Evolutionary conservation across 257 asterid genomes (phyloP).

Genomic region (Solanum etuberosum): DNA sequence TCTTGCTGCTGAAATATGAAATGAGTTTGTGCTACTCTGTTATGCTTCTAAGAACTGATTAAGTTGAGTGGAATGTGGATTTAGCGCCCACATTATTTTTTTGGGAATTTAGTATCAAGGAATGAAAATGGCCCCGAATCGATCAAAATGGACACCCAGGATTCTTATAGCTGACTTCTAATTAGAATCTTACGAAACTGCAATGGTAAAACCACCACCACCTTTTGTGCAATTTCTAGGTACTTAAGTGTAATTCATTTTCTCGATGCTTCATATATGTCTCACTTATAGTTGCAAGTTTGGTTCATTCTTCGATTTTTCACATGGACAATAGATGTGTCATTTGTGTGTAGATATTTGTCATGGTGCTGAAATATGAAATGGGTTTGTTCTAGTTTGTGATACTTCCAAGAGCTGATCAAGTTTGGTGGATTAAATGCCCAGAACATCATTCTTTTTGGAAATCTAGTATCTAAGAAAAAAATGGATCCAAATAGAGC

Average conservation of each 20-base stretch:
- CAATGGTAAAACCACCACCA: neutral
- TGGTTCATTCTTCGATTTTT: neutral
- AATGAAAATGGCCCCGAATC: neutral
- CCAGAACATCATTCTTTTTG: neutral
- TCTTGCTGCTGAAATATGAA: neutral
- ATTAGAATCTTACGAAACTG: neutral
- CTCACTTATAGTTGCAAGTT: neutral
- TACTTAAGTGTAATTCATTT: no score
- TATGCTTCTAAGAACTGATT: neutral
- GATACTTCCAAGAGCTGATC: neutral
- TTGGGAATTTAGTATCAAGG: neutral
- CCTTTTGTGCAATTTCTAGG: neutral
- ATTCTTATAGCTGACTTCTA: neutral
- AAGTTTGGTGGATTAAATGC: neutral
- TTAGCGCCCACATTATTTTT: neutral
- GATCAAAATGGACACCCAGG: neutral
- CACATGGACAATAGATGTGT: neutral
- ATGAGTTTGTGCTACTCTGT: neutral
- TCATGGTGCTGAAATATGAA: neutral
- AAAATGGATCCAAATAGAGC: neutral
- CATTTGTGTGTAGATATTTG: neutral
- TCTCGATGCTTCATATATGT: neutral
- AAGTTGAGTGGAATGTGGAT: neutral
- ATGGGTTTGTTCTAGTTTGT: neutral
- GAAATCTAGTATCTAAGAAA: neutral